Evolutionary conservation across 176 grass and related monocot species (phyloP).

Genomic region (Typha latifolia): DNA sequence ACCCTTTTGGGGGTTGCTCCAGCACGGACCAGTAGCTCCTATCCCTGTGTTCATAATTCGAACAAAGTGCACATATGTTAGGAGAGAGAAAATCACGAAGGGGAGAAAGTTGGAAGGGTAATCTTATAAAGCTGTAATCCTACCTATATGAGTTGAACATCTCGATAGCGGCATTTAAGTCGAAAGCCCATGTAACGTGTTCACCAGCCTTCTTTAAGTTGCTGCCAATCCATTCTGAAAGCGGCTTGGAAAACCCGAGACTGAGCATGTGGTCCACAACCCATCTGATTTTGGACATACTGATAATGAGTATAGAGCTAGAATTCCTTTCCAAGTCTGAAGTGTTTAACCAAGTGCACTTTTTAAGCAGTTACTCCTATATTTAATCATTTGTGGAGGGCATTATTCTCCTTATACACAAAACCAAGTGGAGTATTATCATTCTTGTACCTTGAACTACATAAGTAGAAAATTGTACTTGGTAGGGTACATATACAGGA

Average conservation of each 20-base stretch:
- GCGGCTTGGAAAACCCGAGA: slow-evolving; percentile 80
- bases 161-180: slow-evolving; percentile 73
- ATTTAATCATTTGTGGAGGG: no score
- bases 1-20: slow-evolving; percentile 60
- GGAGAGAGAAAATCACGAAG: neutral
- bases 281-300: slow-evolving; percentile 40
- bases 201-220: slow-evolving; percentile 69
- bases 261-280: slow-evolving; percentile 80
- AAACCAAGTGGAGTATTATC: no score
- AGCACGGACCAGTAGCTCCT: slow-evolving; percentile 65
- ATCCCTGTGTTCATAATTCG: slow-evolving; percentile 33
- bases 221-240: slow-evolving; percentile 92
- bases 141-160: slow-evolving; percentile 96
- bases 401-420: no score
- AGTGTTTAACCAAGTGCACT: no score
- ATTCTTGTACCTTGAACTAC: no score
- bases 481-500: no score
- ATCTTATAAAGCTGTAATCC: neutral
- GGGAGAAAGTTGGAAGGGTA: neutral
- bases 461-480: no score
- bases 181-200: slow-evolving; percentile 73
- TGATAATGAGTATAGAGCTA: neutral
- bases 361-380: no score
- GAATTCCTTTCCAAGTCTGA: no score
- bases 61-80: neutral